Conservation (phyloP, 2,329 filamentous ascomycete species). For the Pseudocercospora musae region DNA sequence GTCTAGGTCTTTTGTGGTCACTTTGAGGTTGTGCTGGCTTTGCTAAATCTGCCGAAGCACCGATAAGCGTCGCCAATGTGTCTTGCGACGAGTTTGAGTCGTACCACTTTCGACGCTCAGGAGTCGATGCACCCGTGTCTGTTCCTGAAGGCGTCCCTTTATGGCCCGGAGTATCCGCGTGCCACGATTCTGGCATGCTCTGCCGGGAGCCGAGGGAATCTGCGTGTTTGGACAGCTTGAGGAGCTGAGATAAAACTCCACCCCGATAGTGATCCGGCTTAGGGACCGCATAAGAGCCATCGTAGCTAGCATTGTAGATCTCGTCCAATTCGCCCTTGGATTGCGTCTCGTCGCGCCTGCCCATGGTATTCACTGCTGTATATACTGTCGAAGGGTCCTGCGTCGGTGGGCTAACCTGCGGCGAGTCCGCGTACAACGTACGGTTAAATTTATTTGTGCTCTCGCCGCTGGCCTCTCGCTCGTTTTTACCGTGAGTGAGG, state of each 20-base stretch:
- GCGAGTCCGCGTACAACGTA: neutral
- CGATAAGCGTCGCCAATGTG: constrained; percentile 35
- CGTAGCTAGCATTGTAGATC: constrained; percentile 12
- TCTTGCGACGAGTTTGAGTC: constrained; percentile 14
- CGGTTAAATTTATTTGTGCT: neutral
- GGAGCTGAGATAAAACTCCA: constrained; percentile 67
- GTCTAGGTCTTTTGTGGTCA: constrained; percentile 31
- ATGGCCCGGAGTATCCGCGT: constrained; percentile 32
- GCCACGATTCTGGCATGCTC: constrained; percentile 17
- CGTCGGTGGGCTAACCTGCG: neutral
- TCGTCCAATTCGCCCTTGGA: constrained; percentile 4
- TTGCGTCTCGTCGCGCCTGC: neutral
- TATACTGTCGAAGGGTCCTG: neutral
- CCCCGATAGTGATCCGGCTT: constrained; percentile 66
- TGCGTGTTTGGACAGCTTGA: constrained; percentile 61
- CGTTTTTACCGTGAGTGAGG: neutral
- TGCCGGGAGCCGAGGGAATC: constrained; percentile 4
- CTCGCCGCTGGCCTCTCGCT: neutral
- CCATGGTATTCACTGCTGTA: neutral
- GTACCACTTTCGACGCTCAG: constrained; percentile 23
- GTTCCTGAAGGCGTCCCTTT: constrained; percentile 40
- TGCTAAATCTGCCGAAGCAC: constrained; percentile 43
- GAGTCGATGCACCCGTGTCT: constrained; percentile 19
- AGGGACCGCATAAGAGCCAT: constrained; percentile 55
- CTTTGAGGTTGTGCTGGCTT: constrained; percentile 39